These are phyloP conservation scores for Alternaria metachromatica DNA, from an alignment of 2,329 filamentous ascomycete genomes.

Conservation along the genomic window DNA sequence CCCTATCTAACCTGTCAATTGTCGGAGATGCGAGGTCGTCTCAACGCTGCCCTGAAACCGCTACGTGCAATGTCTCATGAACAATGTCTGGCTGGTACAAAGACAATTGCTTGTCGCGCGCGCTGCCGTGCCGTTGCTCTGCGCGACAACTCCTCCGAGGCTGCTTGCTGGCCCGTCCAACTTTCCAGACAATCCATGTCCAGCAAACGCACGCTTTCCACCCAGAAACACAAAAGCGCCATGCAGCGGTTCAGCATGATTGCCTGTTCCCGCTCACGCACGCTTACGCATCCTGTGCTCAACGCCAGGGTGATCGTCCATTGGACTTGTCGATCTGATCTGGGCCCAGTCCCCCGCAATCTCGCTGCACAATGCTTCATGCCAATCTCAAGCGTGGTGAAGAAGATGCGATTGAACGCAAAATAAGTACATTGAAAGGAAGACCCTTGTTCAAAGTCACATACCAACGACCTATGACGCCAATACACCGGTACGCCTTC, in stretches of 20 bases:
- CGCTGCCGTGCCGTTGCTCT: conserved; percentile 3
- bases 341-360: neutral
- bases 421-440: neutral
- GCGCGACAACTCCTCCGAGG: conserved; percentile 1
- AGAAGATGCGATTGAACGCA: neutral
- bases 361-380: neutral
- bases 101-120: conserved; percentile 7
- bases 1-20: conserved; percentile 5
- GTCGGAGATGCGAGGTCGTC: conserved; percentile 10
- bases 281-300: conserved; percentile 11
- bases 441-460: conserved; percentile 3
- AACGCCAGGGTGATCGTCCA: neutral
- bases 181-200: neutral
- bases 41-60: conserved; percentile 14
- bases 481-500: conserved; percentile 14
- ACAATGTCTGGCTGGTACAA: conserved; percentile 6
- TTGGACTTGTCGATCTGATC: neutral
- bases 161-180: neutral
- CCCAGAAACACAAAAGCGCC: neutral
- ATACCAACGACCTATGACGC: conserved; percentile 6
- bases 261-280: neutral
- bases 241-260: neutral
- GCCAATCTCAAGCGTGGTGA: neutral
- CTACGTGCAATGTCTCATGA: conserved; percentile 12
- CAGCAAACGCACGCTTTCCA: neutral